Percentiles rank a stretch among this genome's conserved stretches.
Evolutionary conservation across 2,329 filamentous ascomycete species (phyloP).

Genomic region (Neophaeococcomyces aloes): DNA sequence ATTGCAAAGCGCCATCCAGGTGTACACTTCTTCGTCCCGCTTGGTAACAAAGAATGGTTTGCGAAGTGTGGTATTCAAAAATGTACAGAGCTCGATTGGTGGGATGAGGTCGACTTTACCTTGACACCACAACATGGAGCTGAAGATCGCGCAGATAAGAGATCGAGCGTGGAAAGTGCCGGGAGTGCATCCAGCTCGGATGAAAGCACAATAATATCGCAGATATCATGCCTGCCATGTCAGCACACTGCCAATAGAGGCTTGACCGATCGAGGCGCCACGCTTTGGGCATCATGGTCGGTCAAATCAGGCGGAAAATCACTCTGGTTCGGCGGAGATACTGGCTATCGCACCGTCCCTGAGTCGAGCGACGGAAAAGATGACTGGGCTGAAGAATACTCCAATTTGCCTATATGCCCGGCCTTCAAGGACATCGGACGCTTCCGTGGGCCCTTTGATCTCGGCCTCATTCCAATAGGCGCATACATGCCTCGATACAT

Average conservation of each 20-base stretch:
- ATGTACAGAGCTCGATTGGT: slow-evolving; percentile 90
- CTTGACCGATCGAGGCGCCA: slow-evolving; percentile 58
- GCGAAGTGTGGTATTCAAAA: slow-evolving; percentile 56
- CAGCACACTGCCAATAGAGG: slow-evolving; percentile 69
- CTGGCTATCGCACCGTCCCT: slow-evolving; percentile 74
- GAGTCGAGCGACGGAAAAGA: slow-evolving; percentile 51
- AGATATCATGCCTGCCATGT: slow-evolving; percentile 67
- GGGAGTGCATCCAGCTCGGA: slow-evolving; percentile 20
- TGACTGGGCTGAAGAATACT: slow-evolving; percentile 59
- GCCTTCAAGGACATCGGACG: slow-evolving; percentile 77
- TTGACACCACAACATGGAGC: slow-evolving; percentile 38
- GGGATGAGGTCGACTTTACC: slow-evolving; percentile 69
- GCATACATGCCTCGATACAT: slow-evolving; percentile 59
- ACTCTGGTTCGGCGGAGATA: slow-evolving; percentile 45
- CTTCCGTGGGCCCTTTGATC: slow-evolving; percentile 72
- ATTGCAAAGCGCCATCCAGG: slow-evolving; percentile 61
- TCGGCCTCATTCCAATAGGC: slow-evolving; percentile 87
- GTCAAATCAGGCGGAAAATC: slow-evolving; percentile 49
- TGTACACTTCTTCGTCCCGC: slow-evolving; percentile 77
- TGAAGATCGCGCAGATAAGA: slow-evolving; percentile 22
- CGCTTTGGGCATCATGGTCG: slow-evolving; percentile 83
- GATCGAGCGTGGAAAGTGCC: slow-evolving; percentile 22
- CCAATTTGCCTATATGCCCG: slow-evolving; percentile 59
- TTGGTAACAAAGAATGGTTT: slow-evolving; percentile 81
- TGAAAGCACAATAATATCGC: slow-evolving; percentile 52